Conservation (phyloP, 2,329 filamentous ascomycete genomes). For the Colletotrichum sidae region DNA sequence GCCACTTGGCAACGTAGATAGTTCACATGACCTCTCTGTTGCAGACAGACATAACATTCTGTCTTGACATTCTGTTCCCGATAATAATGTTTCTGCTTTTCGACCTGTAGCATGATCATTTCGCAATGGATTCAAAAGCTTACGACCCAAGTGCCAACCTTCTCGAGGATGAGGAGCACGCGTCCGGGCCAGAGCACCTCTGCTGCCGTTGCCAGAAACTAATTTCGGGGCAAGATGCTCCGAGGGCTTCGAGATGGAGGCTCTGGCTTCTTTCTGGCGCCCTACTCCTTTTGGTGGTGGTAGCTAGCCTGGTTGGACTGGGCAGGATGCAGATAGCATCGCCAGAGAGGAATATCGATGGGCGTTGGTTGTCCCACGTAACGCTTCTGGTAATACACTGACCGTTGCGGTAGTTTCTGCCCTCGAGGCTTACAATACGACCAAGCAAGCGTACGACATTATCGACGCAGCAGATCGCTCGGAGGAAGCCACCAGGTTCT, state of each 20-base stretch:
- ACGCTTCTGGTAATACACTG: not conserved
- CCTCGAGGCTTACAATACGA: not conserved
- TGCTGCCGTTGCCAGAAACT: not conserved
- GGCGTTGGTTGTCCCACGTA: too few species aligned
- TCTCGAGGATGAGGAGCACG: not conserved
- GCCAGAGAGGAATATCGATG: too few species aligned
- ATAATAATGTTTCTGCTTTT: too few species aligned
- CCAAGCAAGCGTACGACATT: not conserved
- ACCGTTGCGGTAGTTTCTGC: not conserved
- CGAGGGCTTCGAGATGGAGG: too few species aligned
- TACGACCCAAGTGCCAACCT: not conserved
- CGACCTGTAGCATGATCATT: not conserved
- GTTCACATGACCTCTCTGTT: too few species aligned
- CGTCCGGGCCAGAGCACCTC: not conserved
- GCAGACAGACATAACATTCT: too few species aligned
- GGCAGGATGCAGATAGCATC: too few species aligned
- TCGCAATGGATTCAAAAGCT: not conserved
- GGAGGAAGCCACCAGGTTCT: not conserved
- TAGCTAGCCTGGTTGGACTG: too few species aligned
- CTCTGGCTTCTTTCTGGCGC: too few species aligned
- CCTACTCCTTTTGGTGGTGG: too few species aligned
- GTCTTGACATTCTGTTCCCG: too few species aligned
- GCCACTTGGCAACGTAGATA: too few species aligned
- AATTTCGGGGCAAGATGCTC: not conserved
- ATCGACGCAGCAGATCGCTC: slow-evolving; percentile 6